A percentile compares a stretch with the other conserved stretches of the same genome.
Conservation (phyloP, 352 stramenopile species). For the Saprolegnia parasitica region DNA sequence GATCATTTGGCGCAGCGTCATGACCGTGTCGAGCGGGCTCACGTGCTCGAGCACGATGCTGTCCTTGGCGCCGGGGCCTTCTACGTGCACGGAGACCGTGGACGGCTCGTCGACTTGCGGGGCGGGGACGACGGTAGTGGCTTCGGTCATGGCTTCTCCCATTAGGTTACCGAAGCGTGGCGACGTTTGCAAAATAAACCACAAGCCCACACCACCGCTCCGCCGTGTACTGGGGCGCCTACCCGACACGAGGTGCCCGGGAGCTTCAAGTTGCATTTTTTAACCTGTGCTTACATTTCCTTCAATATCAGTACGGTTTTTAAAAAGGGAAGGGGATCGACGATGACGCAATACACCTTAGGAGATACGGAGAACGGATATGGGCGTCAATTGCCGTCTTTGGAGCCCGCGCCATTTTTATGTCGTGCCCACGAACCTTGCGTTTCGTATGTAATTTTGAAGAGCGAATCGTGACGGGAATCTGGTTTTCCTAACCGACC, state of each 20-base stretch:
- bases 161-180: slow-evolving; percentile 15
- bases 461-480: not conserved
- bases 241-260: not conserved
- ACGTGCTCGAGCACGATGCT: slow-evolving; percentile 63
- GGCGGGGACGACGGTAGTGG: not conserved
- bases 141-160: slow-evolving; percentile 27
- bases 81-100: slow-evolving; percentile 19
- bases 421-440: not conserved
- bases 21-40: slow-evolving; percentile 68
- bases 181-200: slow-evolving; percentile 19
- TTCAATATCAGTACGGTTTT: not conserved
- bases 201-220: slow-evolving; percentile 5
- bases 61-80: slow-evolving; percentile 25
- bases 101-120: not conserved
- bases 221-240: not conserved
- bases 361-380: not conserved
- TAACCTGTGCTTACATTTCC: not conserved
- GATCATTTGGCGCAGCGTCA: slow-evolving; percentile 76
- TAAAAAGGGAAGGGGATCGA: slow-evolving; percentile 13
- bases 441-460: not conserved
- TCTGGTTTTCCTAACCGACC: slow-evolving; percentile 1
- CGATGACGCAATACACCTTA: slow-evolving; percentile 3
- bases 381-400: not conserved
- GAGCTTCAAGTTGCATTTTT: slow-evolving; percentile 20
- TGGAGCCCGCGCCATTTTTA: not conserved